These are phyloP conservation scores for Trichoderma cornu-damae DNA, from an alignment of 2,329 filamentous ascomycete genomes.

Conservation along the genomic window DNA sequence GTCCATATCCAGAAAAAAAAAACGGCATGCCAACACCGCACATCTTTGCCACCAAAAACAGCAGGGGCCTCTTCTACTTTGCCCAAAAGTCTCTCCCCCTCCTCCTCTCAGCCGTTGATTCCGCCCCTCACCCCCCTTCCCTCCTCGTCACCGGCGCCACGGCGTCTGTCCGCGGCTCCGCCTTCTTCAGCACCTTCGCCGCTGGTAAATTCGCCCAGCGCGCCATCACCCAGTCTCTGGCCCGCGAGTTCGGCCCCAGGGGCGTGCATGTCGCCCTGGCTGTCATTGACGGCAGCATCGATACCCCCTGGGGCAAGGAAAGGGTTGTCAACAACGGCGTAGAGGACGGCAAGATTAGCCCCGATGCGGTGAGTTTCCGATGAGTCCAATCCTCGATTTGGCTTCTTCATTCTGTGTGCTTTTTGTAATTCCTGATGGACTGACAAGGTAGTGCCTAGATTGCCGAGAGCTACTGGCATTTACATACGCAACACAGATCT, in stretches of 20 bases:
- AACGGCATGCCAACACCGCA: no score
- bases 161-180: slow-evolving; percentile 68
- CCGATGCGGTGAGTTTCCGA: slow-evolving; percentile 63
- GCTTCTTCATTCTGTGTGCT: neutral
- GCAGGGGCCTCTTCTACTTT: slow-evolving; percentile 69
- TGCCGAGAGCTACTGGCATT: slow-evolving; percentile 77
- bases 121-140: slow-evolving; percentile 61
- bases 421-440: neutral
- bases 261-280: slow-evolving; percentile 80
- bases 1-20: no score
- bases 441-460: slow-evolving; percentile 48
- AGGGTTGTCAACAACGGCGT: slow-evolving; percentile 40
- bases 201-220: slow-evolving; percentile 75
- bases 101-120: slow-evolving; percentile 56
- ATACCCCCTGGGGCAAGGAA: slow-evolving; percentile 66
- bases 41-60: slow-evolving; percentile 25
- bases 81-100: slow-evolving; percentile 66
- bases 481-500: slow-evolving; percentile 75
- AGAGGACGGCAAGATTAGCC: slow-evolving; percentile 60
- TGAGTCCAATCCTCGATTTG: no score
- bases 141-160: slow-evolving; percentile 86
- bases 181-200: slow-evolving; percentile 65
- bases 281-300: slow-evolving; percentile 80
- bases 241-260: slow-evolving; percentile 76
- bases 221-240: slow-evolving; percentile 67